phyloP scores from a whole-genome alignment of 306 rosid genomes.

The Morella rubra region DNA sequence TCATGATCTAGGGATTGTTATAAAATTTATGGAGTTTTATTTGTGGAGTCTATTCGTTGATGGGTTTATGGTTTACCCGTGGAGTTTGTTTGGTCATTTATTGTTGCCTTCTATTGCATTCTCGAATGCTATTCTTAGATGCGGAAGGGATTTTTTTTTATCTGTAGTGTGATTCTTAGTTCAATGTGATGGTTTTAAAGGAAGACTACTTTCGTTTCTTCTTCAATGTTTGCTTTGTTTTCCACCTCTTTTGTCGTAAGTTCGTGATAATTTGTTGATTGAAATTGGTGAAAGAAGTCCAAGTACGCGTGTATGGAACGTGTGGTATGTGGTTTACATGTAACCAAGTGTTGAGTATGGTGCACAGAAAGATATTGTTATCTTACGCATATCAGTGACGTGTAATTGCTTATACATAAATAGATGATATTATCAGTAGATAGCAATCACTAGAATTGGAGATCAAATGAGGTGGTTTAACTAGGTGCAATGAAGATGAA shows the following conservation, averaged over 20 bases:
- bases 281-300: background rate
- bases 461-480: background rate
- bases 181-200: background rate
- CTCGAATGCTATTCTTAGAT: background rate
- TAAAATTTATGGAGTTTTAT: background rate
- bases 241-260: background rate
- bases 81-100: background rate
- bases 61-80: background rate
- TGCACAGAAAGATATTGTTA: background rate
- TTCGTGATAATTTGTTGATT: too few species aligned
- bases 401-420: background rate
- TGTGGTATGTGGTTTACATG: background rate
- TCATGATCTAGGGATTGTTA: slow-evolving; percentile 18
- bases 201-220: too few species aligned
- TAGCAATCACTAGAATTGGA: background rate
- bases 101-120: background rate
- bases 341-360: background rate
- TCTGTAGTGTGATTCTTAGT: background rate
- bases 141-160: background rate
- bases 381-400: background rate
- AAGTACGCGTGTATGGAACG: background rate
- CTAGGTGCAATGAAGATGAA: background rate
- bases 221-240: too few species aligned
- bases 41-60: background rate
- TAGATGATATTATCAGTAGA: background rate